A percentile compares a stretch with the other conserved stretches of the same genome.
These are phyloP conservation scores for Diplodia mutila DNA, from an alignment of 2,329 filamentous ascomycete genomes.

Conservation along the genomic window DNA sequence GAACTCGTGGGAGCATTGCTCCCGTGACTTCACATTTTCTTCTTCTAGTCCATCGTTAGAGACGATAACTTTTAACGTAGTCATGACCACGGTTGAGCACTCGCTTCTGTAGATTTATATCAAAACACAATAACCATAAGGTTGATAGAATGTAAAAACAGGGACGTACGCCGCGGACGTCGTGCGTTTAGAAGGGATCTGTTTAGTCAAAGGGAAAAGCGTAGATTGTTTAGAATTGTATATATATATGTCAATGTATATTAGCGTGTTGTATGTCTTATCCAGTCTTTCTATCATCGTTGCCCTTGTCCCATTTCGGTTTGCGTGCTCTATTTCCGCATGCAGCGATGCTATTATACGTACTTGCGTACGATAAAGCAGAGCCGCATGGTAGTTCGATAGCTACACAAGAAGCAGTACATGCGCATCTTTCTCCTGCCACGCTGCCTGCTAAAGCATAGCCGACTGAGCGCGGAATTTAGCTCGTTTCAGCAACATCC, in stretches of 20 bases:
- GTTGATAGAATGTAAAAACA: background rate
- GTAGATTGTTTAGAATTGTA: background rate
- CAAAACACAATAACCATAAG: background rate
- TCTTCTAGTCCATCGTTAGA: constrained; percentile 7
- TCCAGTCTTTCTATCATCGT: background rate
- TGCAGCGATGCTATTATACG: no score
- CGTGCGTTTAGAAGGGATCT: background rate
- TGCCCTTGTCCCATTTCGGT: background rate
- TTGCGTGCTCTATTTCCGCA: background rate
- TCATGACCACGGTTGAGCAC: constrained; percentile 5
- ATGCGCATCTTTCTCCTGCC: no score
- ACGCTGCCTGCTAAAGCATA: no score
- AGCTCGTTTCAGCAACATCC: no score
- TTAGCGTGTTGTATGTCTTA: background rate
- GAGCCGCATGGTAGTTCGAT: no score
- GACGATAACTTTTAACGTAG: background rate
- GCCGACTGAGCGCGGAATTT: no score
- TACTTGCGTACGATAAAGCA: no score
- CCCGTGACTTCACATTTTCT: background rate
- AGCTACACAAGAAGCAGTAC: no score
- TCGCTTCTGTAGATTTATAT: background rate
- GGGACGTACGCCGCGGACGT: background rate
- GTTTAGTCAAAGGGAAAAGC: background rate
- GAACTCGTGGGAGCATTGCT: background rate
- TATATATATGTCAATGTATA: background rate